phyloP scores from a whole-genome alignment of 306 rosid species.

The Acacia acuminata region DNA sequence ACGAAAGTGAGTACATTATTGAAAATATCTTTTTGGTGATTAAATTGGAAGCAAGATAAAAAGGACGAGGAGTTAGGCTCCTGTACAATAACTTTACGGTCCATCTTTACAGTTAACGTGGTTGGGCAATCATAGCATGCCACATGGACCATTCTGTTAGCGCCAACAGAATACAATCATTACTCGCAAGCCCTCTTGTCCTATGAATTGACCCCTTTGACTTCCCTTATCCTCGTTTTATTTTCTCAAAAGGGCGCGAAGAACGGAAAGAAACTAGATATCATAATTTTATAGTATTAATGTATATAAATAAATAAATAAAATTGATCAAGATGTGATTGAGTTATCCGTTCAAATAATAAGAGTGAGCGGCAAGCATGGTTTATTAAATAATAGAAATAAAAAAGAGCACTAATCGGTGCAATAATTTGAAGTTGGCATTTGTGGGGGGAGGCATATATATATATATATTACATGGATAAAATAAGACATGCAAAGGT shows the following conservation, averaged over 20 bases:
- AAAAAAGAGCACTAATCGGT: neutral
- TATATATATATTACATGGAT: too few species aligned
- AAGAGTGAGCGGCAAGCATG: constrained; percentile 28
- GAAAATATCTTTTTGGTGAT: constrained; percentile 32
- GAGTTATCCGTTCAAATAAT: constrained; percentile 29
- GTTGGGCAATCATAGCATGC: constrained; percentile 22
- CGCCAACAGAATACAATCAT: neutral
- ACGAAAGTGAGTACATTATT: neutral
- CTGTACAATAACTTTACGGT: constrained; percentile 22
- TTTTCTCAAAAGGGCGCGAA: neutral
- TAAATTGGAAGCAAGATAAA: constrained; percentile 32
- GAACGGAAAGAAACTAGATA: neutral
- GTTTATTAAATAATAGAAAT: neutral
- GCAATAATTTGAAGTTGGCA: constrained; percentile 22
- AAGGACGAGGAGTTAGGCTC: constrained; percentile 14
- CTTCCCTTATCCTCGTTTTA: neutral
- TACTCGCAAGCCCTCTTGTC: neutral
- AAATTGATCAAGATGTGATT: constrained; percentile 25
- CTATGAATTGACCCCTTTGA: neutral
- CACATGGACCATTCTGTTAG: constrained; percentile 22
- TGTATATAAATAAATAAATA: neutral
- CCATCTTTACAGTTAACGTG: constrained; percentile 11
- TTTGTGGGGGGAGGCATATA: neutral
- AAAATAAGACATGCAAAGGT: neutral
- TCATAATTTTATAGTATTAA: neutral